phyloP scores from a whole-genome alignment of 2,329 filamentous ascomycete genomes.

The Aureobasidium leucospermi region DNA sequence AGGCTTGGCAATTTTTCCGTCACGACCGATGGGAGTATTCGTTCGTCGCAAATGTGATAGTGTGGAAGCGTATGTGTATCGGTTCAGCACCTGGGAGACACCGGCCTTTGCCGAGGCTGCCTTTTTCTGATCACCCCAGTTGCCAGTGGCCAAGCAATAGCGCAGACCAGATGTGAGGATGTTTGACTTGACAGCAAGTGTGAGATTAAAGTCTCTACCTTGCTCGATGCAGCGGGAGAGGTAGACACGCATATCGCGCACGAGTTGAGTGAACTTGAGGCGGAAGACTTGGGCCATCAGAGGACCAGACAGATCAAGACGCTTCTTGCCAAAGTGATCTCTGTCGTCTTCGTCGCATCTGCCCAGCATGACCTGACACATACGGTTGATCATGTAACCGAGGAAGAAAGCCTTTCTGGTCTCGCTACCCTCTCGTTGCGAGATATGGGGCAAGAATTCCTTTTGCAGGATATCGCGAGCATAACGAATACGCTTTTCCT shows the following conservation, averaged over 20 bases:
- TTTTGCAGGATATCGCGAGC: conserved; percentile 94
- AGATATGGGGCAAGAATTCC: conserved; percentile 93
- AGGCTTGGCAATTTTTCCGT: conserved; percentile 96
- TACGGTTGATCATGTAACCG: conserved; percentile 96
- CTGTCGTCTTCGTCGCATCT: conserved; percentile 92
- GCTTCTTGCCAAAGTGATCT: conserved; percentile 99
- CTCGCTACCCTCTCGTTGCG: conserved; percentile 87
- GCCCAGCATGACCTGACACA: conserved; percentile 87
- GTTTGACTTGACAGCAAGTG: conserved; percentile 80
- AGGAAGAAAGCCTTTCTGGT: conserved; percentile 96
- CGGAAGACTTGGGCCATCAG: conserved; percentile 95
- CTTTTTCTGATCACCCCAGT: conserved; percentile 99
- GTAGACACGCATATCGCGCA: conserved; percentile 83
- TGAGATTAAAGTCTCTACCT: conserved; percentile 81
- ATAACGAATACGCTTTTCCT: conserved; percentile 84
- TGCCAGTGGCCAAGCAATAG: conserved; percentile 93
- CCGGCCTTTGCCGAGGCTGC: conserved; percentile 89
- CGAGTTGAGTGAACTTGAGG: conserved; percentile 81
- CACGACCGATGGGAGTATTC: conserved; percentile 94
- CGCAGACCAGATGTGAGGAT: conserved; percentile 92
- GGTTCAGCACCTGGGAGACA: conserved; percentile 95
- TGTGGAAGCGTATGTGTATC: conserved; percentile 95
- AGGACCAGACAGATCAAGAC: conserved; percentile 88
- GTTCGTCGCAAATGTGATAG: conserved; percentile 94
- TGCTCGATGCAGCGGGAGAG: conserved; percentile 88